Conservation (phyloP, 2,329 filamentous ascomycete genomes). For the Colletotrichum tropicale region DNA sequence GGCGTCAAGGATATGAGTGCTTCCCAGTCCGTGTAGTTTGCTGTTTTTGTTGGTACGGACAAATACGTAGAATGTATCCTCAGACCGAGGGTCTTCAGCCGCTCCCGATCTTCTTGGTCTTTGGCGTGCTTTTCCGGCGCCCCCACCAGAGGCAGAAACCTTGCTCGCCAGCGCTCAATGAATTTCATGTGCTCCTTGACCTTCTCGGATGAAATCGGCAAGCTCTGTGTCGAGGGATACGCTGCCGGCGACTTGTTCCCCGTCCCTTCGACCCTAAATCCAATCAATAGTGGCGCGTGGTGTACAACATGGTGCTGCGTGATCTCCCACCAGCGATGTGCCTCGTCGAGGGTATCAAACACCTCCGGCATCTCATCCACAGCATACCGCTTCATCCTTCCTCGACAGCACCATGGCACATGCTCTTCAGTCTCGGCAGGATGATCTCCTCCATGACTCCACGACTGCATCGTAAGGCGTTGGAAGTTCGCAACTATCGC, state of each 20-base stretch:
- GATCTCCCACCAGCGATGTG: slow-evolving; percentile 15
- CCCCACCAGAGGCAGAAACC: slow-evolving; percentile 24
- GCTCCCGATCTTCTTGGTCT: not conserved
- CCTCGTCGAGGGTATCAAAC: slow-evolving; percentile 1
- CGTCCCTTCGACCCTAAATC: slow-evolving; percentile 3
- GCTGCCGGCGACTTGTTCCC: not conserved
- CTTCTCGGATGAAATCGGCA: not conserved
- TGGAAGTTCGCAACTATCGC: slow-evolving; percentile 4
- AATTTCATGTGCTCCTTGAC: slow-evolving; percentile 19
- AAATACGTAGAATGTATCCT: slow-evolving; percentile 2
- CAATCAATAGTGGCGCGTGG: not conserved
- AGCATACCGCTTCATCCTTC: not conserved
- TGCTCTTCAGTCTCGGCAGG: not conserved
- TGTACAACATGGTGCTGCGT: slow-evolving; percentile 8
- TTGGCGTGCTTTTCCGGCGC: not conserved
- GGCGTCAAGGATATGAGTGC: slow-evolving; percentile 41
- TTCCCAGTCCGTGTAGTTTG: slow-evolving; percentile 35
- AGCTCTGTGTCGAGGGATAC: not conserved
- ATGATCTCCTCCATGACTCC: slow-evolving; percentile 11
- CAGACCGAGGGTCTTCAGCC: not conserved
- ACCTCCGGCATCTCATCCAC: slow-evolving; percentile 12
- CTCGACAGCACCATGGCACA: slow-evolving; percentile 13
- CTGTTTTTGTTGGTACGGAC: slow-evolving; percentile 28
- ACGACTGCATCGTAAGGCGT: slow-evolving; percentile 14
- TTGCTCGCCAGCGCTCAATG: not conserved